Evolutionary conservation across 805 yeast genomes (phyloP).

Genomic region (Maudiozyma serrabonitensis): DNA sequence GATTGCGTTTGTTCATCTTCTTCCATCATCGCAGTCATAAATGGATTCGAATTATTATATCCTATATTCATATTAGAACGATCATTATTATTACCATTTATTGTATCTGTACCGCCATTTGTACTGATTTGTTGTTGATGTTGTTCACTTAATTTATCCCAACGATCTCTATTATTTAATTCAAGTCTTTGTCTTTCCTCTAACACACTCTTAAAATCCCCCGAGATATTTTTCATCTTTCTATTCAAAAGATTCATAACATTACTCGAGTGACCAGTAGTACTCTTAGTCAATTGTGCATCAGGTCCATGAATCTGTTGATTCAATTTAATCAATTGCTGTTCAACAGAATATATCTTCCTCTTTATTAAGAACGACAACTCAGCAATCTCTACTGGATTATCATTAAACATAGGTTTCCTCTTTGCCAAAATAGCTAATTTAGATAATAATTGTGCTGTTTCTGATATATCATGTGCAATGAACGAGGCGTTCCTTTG

Average conservation of each 20-base stretch:
- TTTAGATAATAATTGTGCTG: constrained; percentile 70
- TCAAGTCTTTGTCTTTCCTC: constrained; percentile 81
- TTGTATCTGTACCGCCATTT: background rate
- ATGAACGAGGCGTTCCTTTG: constrained; percentile 64
- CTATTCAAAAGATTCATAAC: constrained; percentile 82
- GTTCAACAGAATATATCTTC: constrained; percentile 47
- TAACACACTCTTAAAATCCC: constrained; percentile 82
- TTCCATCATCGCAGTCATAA: constrained; percentile 29
- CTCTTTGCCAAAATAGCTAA: constrained; percentile 77
- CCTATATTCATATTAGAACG: constrained; percentile 5
- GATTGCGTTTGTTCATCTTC: constrained; percentile 9
- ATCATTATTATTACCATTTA: constrained; percentile 1
- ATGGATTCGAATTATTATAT: constrained; percentile 33
- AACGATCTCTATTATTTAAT: constrained; percentile 66
- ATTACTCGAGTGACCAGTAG: constrained; percentile 56
- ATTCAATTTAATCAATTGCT: constrained; percentile 77
- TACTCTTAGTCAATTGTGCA: constrained; percentile 1
- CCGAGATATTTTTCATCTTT: constrained; percentile 83
- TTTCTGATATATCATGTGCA: constrained; percentile 81
- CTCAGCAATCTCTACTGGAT: constrained; percentile 88
- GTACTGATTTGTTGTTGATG: background rate
- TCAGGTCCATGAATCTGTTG: constrained; percentile 27
- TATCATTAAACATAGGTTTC: constrained; percentile 87
- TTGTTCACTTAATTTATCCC: constrained; percentile 59
- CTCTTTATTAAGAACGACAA: constrained; percentile 64